phyloP scores from a whole-genome alignment of 192 early-diverging fungal genomes.

The Gigaspora rosea region DNA sequence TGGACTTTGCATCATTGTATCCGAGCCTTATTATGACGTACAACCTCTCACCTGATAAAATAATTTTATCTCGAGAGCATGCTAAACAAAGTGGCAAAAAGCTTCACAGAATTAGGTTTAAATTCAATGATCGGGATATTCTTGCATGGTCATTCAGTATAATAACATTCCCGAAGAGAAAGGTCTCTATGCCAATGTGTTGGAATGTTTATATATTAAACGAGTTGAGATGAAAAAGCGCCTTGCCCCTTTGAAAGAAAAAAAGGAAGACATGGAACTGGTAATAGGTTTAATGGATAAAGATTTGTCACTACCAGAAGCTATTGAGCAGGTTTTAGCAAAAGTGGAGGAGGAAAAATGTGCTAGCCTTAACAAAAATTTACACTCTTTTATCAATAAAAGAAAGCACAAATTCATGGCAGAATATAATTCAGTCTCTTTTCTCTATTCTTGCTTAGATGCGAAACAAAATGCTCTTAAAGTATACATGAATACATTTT shows the following conservation, averaged over 20 bases:
- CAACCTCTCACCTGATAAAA: constrained; percentile 12
- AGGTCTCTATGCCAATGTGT: no score
- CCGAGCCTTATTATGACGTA: constrained; percentile 18
- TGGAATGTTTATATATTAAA: not conserved
- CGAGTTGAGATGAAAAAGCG: constrained; percentile 6
- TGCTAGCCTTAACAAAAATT: not conserved
- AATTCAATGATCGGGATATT: constrained; percentile 2
- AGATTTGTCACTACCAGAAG: not conserved
- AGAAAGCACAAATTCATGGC: not conserved
- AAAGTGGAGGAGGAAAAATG: not conserved
- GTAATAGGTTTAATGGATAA: not conserved
- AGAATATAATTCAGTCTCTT: constrained; percentile 13
- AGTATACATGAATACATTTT: constrained; percentile 26
- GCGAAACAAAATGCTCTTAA: constrained; percentile 6
- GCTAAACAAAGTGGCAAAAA: constrained; percentile 8
- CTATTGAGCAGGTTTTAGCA: not conserved
- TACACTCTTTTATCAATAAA: not conserved
- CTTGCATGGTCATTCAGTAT: not conserved
- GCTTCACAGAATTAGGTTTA: constrained; percentile 9
- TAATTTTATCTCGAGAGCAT: constrained; percentile 12
- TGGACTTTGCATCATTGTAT: constrained; percentile 20
- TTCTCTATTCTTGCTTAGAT: constrained; percentile 9
- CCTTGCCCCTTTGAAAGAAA: not conserved
- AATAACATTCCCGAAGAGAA: no score
- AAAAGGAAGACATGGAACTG: constrained; percentile 5